Percentiles rank a stretch among this genome's conserved stretches.
These are phyloP conservation scores for Viola odorata DNA, from an alignment of 345 rosid species.

Conservation along the genomic window DNA sequence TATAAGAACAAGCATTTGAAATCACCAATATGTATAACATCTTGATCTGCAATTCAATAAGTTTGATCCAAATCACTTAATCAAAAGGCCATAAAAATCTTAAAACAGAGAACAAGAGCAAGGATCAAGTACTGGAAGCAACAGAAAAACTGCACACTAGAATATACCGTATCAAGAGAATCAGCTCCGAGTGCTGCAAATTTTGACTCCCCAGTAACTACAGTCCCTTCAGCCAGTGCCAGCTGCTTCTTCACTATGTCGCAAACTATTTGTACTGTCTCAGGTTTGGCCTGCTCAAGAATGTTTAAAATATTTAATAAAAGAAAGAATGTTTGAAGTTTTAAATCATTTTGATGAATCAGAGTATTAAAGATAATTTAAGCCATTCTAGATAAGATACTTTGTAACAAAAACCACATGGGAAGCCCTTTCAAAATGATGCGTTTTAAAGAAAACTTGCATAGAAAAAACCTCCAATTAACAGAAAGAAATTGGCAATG, in stretches of 20 bases:
- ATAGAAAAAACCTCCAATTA: not conserved
- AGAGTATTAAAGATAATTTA: no score
- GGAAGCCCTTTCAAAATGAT: no score
- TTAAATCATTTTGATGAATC: no score
- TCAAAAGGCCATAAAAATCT: not conserved
- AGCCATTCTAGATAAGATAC: no score
- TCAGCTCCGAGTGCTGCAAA: conserved; percentile 78
- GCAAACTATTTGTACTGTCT: conserved; percentile 75
- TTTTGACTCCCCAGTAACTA: conserved; percentile 60
- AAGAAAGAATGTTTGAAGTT: not conserved
- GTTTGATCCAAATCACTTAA: no score
- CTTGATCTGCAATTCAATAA: no score
- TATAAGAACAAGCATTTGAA: not conserved
- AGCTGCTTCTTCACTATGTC: conserved; percentile 76
- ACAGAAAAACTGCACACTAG: no score
- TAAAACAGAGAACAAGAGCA: not conserved
- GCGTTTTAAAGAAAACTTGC: no score
- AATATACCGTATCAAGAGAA: conserved; percentile 80
- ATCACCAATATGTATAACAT: no score
- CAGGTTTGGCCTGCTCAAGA: conserved; percentile 61
- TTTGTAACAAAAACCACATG: not conserved
- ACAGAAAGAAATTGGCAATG: not conserved
- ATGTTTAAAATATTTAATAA: not conserved
- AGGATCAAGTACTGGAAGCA: not conserved
- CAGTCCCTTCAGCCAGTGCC: conserved; percentile 49